Conservation (phyloP, 305 asterid species). For the Fraxinus xanthoxyloides region DNA sequence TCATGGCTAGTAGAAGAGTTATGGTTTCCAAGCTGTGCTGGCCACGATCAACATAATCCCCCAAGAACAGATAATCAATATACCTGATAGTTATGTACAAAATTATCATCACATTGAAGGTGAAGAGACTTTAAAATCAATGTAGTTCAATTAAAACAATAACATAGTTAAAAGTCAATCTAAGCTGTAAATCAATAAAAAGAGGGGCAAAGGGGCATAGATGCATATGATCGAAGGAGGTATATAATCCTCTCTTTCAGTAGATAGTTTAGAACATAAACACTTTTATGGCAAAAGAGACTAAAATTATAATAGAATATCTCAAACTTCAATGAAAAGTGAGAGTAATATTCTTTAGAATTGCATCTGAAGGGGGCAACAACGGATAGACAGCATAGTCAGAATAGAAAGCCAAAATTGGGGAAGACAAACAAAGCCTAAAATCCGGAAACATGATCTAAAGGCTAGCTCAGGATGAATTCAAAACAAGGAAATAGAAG, state of each 20-base stretch:
- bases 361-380: background rate
- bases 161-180: background rate
- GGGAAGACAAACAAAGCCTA: background rate
- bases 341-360: background rate
- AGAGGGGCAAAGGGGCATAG: background rate
- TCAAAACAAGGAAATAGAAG: background rate
- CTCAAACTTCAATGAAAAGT: background rate
- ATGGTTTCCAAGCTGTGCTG: conserved; percentile 99
- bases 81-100: conserved; percentile 53
- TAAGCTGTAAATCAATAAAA: background rate
- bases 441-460: background rate
- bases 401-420: background rate
- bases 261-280: background rate
- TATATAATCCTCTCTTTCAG: background rate
- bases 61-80: conserved; percentile 95
- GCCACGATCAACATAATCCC: conserved; percentile 98
- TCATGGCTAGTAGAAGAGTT: conserved; percentile 84
- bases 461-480: background rate
- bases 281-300: background rate
- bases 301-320: background rate
- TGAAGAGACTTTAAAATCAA: conserved; percentile 25
- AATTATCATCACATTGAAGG: conserved; percentile 19
- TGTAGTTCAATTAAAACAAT: background rate
- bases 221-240: background rate
- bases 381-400: background rate